Conservation (phyloP, 169 alveolate species). For the Cryptosporidium baileyi region DNA sequence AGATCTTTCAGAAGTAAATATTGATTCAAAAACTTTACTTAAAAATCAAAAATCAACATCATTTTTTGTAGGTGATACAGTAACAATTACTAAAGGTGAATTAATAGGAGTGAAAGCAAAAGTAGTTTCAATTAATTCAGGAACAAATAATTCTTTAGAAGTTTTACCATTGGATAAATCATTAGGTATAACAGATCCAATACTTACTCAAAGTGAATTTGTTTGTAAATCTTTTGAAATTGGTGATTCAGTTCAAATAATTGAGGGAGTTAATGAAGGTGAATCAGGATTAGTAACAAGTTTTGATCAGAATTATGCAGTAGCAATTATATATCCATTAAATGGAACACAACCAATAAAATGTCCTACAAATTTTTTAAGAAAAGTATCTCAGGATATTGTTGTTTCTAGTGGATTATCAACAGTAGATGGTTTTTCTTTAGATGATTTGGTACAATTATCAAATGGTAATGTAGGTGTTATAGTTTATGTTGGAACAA, state of each 20-base stretch:
- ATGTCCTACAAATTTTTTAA: constrained; percentile 38
- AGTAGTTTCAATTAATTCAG: constrained; percentile 75
- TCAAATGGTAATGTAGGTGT: constrained; percentile 83
- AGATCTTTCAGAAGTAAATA: constrained; percentile 72
- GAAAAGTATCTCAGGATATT: constrained; percentile 50
- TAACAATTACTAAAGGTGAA: constrained; percentile 82
- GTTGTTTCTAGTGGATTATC: constrained; percentile 61
- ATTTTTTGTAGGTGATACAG: constrained; percentile 82
- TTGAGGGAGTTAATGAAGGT: constrained; percentile 83
- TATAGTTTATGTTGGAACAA: constrained; percentile 79
- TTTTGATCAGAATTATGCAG: constrained; percentile 11
- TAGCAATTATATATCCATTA: constrained; percentile 53
- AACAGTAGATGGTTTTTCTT: constrained; percentile 81
- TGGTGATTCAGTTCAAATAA: constrained; percentile 83
- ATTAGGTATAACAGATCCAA: constrained; percentile 77
- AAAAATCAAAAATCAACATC: constrained; percentile 73
- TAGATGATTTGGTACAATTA: constrained; percentile 82
- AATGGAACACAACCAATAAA: constrained; percentile 50
- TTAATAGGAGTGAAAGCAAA: constrained; percentile 79
- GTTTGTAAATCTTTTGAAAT: constrained; percentile 78
- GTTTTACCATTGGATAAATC: constrained; percentile 77
- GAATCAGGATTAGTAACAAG: constrained; percentile 81
- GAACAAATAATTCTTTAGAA: constrained; percentile 72
- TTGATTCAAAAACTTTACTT: constrained; percentile 32
- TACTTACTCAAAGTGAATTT: constrained; percentile 73